phyloP scores from a whole-genome alignment of 495 filamentous ascomycete species.

The Hypoxylon intermedium region DNA sequence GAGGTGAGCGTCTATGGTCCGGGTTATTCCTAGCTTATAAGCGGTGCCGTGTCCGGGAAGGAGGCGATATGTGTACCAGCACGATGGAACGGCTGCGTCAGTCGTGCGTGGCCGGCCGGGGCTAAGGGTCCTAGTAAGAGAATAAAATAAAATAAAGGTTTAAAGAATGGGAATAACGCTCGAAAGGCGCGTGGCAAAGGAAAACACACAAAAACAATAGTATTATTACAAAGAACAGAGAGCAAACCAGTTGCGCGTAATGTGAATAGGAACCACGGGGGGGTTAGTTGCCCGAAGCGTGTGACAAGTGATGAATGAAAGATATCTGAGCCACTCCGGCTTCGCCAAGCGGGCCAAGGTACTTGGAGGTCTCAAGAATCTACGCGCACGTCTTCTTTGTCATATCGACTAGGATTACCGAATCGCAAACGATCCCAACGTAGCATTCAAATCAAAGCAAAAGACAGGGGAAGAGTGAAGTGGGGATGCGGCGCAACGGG shows the following conservation, averaged over 20 bases:
- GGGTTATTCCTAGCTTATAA: conserved; percentile 22
- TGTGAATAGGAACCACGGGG: conserved; percentile 30
- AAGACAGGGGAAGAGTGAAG: conserved; percentile 14
- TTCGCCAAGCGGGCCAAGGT: conserved; percentile 21
- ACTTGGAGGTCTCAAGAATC: conserved; percentile 8
- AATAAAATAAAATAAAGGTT: conserved; percentile 12
- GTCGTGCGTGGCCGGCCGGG: conserved; percentile 33
- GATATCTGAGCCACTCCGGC: conserved; percentile 38
- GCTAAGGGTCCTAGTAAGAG: conserved; percentile 11
- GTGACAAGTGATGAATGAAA: conserved; percentile 15
- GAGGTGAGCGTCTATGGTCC: not conserved
- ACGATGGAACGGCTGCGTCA: conserved; percentile 36
- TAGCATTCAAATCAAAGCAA: not conserved
- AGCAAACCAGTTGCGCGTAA: conserved; percentile 28
- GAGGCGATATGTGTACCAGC: conserved; percentile 21
- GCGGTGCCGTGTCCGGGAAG: conserved; percentile 4
- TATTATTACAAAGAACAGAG: conserved; percentile 19
- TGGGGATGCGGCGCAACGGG: conserved; percentile 34
- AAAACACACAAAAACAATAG: conserved; percentile 11
- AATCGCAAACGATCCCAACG: conserved; percentile 15
- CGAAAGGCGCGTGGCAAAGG: conserved; percentile 8
- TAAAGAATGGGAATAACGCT: conserved; percentile 12
- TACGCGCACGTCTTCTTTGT: conserved; percentile 26
- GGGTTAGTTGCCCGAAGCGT: conserved; percentile 13
- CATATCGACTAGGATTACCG: conserved; percentile 20